These are phyloP conservation scores for Tylopilus subfusipes DNA, from an alignment of 768 basidiomycete genomes.

Conservation along the genomic window DNA sequence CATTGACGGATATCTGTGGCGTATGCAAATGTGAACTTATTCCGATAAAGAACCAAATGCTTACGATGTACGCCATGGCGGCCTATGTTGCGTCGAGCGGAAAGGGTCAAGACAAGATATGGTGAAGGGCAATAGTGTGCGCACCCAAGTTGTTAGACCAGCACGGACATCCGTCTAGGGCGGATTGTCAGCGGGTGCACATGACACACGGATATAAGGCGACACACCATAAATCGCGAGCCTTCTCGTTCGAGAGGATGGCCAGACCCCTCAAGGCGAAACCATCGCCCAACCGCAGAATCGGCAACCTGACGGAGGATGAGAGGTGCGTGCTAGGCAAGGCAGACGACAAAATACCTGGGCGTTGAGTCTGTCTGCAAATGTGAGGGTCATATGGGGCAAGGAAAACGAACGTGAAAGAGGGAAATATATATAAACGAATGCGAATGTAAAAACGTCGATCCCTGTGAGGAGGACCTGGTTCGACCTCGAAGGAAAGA, in stretches of 20 bases:
- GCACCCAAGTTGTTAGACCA: constrained; percentile 77
- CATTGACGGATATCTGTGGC: constrained; percentile 77
- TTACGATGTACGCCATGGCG: constrained; percentile 81
- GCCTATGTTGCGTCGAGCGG: constrained; percentile 39
- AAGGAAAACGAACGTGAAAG: constrained; percentile 18
- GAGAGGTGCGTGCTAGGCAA: neutral
- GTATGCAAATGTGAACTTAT: neutral
- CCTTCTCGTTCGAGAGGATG: constrained; percentile 59
- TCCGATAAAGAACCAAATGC: constrained; percentile 16
- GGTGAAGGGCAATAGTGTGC: constrained; percentile 19
- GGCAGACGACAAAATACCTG: constrained; percentile 25
- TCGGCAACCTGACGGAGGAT: constrained; percentile 34
- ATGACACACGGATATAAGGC: constrained; percentile 14
- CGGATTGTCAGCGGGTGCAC: constrained; percentile 5
- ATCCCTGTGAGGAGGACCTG: neutral
- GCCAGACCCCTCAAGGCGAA: constrained; percentile 70
- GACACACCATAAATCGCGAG: constrained; percentile 53
- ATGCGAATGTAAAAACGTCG: constrained; percentile 12
- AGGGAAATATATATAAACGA: constrained; percentile 24
- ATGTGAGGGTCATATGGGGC: constrained; percentile 35
- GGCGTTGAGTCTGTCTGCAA: constrained; percentile 41
- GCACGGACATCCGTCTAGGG: constrained; percentile 72
- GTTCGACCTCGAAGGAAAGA: constrained; percentile 7
- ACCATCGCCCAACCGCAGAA: constrained; percentile 57
- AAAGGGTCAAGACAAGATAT: constrained; percentile 1